Percentiles rank a stretch among this genome's conserved stretches.
Conservation (phyloP, 495 filamentous ascomycete genomes). For the Astrothelium subdiscretum region DNA sequence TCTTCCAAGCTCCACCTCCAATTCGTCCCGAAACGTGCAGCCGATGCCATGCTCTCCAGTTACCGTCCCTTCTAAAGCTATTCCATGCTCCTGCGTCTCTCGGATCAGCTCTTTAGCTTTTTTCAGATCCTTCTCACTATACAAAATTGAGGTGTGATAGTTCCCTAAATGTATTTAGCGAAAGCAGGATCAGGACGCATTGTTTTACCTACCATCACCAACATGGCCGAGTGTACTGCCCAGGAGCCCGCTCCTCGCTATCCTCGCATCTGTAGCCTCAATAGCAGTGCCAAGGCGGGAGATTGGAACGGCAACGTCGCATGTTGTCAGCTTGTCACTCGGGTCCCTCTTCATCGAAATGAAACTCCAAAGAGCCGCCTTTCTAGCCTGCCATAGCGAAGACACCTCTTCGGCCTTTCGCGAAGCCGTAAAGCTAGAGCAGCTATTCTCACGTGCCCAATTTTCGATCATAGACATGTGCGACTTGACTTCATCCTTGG, state of each 20-base stretch:
- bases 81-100: background rate
- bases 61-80: background rate
- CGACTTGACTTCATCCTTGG: conserved; percentile 54
- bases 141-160: conserved; percentile 85
- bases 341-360: conserved; percentile 52
- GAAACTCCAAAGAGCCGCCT: conserved; percentile 75
- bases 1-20: background rate
- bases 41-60: background rate
- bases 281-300: conserved; percentile 81
- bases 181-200: background rate
- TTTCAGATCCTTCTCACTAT: conserved; percentile 46
- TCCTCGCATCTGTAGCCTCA: conserved; percentile 78
- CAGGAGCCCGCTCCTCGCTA: conserved; percentile 74
- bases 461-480: conserved; percentile 53
- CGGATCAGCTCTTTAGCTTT: background rate
- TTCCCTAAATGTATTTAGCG: conserved; percentile 40
- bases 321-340: conserved; percentile 55
- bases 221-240: conserved; percentile 78
- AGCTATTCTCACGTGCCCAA: conserved; percentile 50
- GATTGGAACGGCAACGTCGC: conserved; percentile 79
- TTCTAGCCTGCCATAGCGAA: conserved; percentile 63
- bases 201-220: conserved; percentile 44
- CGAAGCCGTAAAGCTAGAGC: conserved; percentile 64
- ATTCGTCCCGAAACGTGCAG: background rate
- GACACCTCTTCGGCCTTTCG: conserved; percentile 54